Evolutionary conservation across 192 early-diverging fungal genomes (phyloP), one percentile per base, ranked within the genome.

Genomic region (Dispira parvispora): DNA sequence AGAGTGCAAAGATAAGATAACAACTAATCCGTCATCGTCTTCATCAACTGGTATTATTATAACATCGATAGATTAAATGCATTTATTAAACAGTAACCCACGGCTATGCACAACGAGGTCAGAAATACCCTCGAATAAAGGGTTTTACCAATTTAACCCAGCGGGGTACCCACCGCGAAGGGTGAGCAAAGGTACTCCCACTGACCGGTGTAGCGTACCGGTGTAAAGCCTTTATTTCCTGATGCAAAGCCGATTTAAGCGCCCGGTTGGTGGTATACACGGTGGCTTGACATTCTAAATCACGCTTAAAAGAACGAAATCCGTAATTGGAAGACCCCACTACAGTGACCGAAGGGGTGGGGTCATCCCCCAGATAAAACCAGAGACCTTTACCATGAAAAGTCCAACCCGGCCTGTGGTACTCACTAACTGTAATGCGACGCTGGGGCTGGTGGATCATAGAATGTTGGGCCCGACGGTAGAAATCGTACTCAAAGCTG

Each of bases 311-410:
- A 1, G 91, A 95, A 49, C 92, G 75, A 67, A 92, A 84, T 0
- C 91, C 92, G 77, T 89, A 94, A 69, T 97, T 99, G 9, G 91
- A 85, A 3, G 92, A 95, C 11, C 94, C 94, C 62, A 96, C 82
- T 64, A 91, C 83, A 1, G 92, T 91, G 68, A 92, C 47, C 26
- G 75, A 67, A 42, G 90, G 88, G 26, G 63, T 53, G 28, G 75
- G 62, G 45, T 84, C 73, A 12, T 74, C 63, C 43, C 75, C 71
- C 26, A 81, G 67, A 60, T 79, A 79, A 50, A 83, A 75, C 91
- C 90, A 94, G 3, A 94, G 63, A 88, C 89, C 90, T 83, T 99
- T 99, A 3, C 87, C 90, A 67, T 99, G 96, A 68, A 83, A 99
- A 0, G 96, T 99, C 94, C 96, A 99, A 26, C 83, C 85, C 8